A percentile compares a stretch with the other conserved stretches of the same genome.
Evolutionary conservation across 2,329 filamentous ascomycete genomes (phyloP).

Genomic region (Emericellopsis atlantica): DNA sequence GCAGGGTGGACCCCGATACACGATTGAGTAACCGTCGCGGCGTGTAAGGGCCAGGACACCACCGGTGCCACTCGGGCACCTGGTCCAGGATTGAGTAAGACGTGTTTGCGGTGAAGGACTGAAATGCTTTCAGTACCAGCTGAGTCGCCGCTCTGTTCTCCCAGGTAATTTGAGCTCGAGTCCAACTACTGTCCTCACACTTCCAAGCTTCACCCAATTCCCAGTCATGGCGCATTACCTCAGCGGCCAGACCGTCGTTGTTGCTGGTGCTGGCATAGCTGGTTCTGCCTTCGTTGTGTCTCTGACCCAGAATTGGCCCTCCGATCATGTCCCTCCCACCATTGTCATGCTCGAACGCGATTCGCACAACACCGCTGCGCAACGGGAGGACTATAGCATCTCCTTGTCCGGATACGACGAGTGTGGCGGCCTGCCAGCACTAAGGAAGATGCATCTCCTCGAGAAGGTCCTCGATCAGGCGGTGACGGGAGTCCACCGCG

Average conservation of each 20-base stretch:
- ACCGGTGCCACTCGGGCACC: no score
- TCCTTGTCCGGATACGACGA: constrained; percentile 21
- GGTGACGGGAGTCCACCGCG: constrained; percentile 15
- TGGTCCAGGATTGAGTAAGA: no score
- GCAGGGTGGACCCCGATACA: no score
- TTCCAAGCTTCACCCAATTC: no score
- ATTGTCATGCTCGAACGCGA: constrained; percentile 30
- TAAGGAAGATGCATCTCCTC: constrained; percentile 24
- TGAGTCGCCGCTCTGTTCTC: neutral
- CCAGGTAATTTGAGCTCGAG: no score
- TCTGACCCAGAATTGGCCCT: constrained; percentile 24
- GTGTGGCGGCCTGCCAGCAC: constrained; percentile 20
- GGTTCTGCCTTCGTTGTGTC: constrained; percentile 27
- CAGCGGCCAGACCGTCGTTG: constrained; percentile 25
- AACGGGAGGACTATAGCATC: constrained; percentile 24
- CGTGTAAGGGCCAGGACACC: no score
- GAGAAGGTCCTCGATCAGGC: constrained; percentile 16
- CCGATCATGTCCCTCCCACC: constrained; percentile 13
- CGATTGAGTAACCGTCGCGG: no score
- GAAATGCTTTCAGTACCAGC: no score
- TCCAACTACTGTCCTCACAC: no score
- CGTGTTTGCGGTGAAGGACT: no score
- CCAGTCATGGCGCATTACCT: constrained; percentile 11
- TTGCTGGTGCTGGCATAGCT: constrained; percentile 29
- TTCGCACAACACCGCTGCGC: constrained; percentile 11